Evolutionary conservation across 768 basidiomycete genomes (phyloP).

Genomic region (Calocybe gangraenosa): DNA sequence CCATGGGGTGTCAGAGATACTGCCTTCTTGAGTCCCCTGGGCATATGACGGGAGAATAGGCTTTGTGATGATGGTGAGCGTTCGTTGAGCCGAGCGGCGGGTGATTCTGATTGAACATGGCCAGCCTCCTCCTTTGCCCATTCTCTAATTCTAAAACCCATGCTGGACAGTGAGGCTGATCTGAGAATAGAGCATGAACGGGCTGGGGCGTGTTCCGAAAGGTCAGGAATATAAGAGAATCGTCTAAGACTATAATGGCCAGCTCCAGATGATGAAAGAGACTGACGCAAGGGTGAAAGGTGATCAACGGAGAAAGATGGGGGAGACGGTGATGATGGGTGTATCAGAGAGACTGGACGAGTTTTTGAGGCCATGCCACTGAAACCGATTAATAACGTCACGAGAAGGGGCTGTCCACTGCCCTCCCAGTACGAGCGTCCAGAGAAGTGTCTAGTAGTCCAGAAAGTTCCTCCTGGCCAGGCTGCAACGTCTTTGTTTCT

Average conservation of each 20-base stretch:
- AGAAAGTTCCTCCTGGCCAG: no score
- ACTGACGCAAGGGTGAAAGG: slow-evolving; percentile 10
- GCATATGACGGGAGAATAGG: slow-evolving; percentile 15
- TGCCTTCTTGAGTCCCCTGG: slow-evolving; percentile 29
- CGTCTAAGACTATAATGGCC: slow-evolving; percentile 36
- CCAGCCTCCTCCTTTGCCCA: slow-evolving; percentile 24
- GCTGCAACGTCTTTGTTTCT: no score
- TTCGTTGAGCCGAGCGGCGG: slow-evolving; percentile 6
- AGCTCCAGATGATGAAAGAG: slow-evolving; percentile 13
- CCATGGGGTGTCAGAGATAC: slow-evolving; percentile 31
- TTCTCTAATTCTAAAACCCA: slow-evolving; percentile 34
- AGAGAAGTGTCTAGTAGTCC: no score
- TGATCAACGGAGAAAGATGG: slow-evolving; percentile 13
- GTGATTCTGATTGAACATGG: slow-evolving; percentile 2
- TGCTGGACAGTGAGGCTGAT: slow-evolving; percentile 28
- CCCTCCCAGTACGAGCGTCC: no score
- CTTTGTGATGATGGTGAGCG: slow-evolving; percentile 17
- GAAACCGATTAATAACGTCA: slow-evolving; percentile 11
- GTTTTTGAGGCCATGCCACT: slow-evolving; percentile 12
- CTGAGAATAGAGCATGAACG: slow-evolving; percentile 22
- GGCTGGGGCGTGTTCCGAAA: slow-evolving; percentile 13
- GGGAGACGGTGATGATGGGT: slow-evolving; percentile 12
- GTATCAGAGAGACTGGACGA: slow-evolving; percentile 11
- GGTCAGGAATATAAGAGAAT: slow-evolving; percentile 29
- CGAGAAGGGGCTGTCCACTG: no score